Evolutionary conservation across 306 rosid genomes (phyloP).

Genomic region (Dryas alaskensis): DNA sequence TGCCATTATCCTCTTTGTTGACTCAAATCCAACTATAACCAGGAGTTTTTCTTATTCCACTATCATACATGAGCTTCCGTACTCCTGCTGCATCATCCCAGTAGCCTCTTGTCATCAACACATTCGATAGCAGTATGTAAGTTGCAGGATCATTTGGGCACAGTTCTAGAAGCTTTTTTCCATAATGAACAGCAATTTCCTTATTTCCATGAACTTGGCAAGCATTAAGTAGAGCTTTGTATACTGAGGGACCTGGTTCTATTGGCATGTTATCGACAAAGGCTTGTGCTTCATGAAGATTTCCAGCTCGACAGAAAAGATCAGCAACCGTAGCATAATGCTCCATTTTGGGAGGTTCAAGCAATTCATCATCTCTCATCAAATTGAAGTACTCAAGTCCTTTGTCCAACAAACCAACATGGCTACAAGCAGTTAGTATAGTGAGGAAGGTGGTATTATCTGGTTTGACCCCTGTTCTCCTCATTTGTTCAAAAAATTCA

Average conservation of each 20-base stretch:
- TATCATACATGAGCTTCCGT: constrained; percentile 35
- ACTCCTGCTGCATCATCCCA: constrained; percentile 43
- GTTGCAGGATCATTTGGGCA: constrained; percentile 44
- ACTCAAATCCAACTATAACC: constrained; percentile 43
- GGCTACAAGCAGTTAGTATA: constrained; percentile 50
- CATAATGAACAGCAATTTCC: constrained; percentile 36
- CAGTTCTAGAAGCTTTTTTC: constrained; percentile 32
- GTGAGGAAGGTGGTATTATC: constrained; percentile 41
- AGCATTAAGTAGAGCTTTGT: constrained; percentile 46
- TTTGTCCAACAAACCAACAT: constrained; percentile 43
- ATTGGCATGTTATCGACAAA: constrained; percentile 39
- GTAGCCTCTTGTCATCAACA: constrained; percentile 25
- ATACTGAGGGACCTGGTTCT: constrained; percentile 36
- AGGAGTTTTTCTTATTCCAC: constrained; percentile 35
- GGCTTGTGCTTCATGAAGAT: constrained; percentile 46
- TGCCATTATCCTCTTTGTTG: not conserved
- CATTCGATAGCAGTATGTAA: constrained; percentile 43
- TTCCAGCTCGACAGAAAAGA: constrained; percentile 49
- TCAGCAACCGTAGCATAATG: constrained; percentile 44
- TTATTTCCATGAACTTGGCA: constrained; percentile 44
- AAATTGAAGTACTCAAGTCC: constrained; percentile 43
- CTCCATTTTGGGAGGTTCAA: constrained; percentile 38
- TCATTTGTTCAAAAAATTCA: constrained; percentile 44
- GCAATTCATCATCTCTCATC: constrained; percentile 30
- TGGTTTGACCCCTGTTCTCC: constrained; percentile 31